Conservation (phyloP, 768 basidiomycete genomes). For the Kwoniella dendrophila region DNA sequence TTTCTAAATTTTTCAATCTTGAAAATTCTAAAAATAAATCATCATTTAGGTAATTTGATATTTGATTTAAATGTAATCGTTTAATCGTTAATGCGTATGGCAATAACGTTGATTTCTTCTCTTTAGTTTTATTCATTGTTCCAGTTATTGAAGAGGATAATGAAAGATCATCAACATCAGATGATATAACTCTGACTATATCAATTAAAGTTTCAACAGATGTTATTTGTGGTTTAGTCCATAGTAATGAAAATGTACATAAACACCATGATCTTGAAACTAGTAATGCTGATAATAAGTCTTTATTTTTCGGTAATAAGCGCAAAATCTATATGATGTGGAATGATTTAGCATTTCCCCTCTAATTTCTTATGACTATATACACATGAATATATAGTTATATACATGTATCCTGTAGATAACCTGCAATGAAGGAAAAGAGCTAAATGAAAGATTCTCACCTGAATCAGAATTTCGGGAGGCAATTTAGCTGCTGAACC, state of each 20-base stretch:
- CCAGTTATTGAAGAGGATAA: too few relatives aligned
- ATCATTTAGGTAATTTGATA: slow-evolving; percentile 72
- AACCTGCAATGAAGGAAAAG: background rate
- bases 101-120: slow-evolving; percentile 65
- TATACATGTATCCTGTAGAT: background rate
- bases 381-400: background rate
- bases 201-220: slow-evolving; percentile 71
- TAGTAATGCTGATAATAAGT: slow-evolving; percentile 73
- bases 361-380: background rate
- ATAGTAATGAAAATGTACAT: slow-evolving; percentile 89
- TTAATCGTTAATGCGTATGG: slow-evolving; percentile 85
- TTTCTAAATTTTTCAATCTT: slow-evolving; percentile 78
- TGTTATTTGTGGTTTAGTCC: slow-evolving; percentile 83
- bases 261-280: slow-evolving; percentile 94
- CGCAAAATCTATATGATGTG: slow-evolving; percentile 66
- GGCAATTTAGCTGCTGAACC: slow-evolving; percentile 61
- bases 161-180: too few relatives aligned
- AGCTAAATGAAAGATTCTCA: slow-evolving; percentile 24
- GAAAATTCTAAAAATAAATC: slow-evolving; percentile 71
- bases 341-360: background rate
- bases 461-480: slow-evolving; percentile 85
- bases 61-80: slow-evolving; percentile 80
- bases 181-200: slow-evolving; percentile 70
- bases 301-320: slow-evolving; percentile 71
- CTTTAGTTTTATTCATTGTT: slow-evolving; percentile 55